Conservation (phyloP, 495 filamentous ascomycete genomes). For the Aspergillus indologenus region DNA sequence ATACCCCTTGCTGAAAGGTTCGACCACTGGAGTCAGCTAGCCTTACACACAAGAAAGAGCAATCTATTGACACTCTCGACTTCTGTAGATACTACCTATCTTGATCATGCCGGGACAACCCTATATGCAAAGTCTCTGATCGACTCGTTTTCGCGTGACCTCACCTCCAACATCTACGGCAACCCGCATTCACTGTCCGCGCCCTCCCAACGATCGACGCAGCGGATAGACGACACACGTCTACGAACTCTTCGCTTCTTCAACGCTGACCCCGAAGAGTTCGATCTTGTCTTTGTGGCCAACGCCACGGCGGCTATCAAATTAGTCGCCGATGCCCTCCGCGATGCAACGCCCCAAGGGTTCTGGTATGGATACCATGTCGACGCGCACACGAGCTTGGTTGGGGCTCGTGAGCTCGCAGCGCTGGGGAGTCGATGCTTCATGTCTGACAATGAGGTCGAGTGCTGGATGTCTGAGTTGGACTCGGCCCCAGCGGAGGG, state of each 20-base stretch:
- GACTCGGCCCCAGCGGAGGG: slow-evolving; percentile 22
- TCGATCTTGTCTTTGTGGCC: slow-evolving; percentile 86
- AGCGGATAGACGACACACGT: slow-evolving; percentile 72
- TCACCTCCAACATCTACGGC: slow-evolving; percentile 77
- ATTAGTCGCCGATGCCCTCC: slow-evolving; percentile 72
- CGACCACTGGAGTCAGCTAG: neutral
- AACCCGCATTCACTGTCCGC: slow-evolving; percentile 88
- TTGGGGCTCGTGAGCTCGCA: slow-evolving; percentile 77
- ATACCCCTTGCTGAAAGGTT: slow-evolving; percentile 74
- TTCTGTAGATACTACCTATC: slow-evolving; percentile 67
- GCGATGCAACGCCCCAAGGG: slow-evolving; percentile 54
- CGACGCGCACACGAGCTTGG: slow-evolving; percentile 83
- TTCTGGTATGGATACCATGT: slow-evolving; percentile 83
- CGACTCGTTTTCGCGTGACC: slow-evolving; percentile 69
- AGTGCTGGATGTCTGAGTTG: slow-evolving; percentile 57
- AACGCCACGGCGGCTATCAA: slow-evolving; percentile 93
- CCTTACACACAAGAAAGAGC: neutral
- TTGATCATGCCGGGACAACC: slow-evolving; percentile 92
- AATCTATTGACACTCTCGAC: neutral
- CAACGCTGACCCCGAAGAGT: slow-evolving; percentile 76
- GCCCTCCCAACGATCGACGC: slow-evolving; percentile 73
- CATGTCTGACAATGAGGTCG: slow-evolving; percentile 59
- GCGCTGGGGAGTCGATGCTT: slow-evolving; percentile 62
- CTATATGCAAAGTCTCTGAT: slow-evolving; percentile 78
- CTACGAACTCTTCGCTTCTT: slow-evolving; percentile 73